phyloP scores from a whole-genome alignment of 2,329 filamentous ascomycete genomes.

The Cladosporium sp. region DNA sequence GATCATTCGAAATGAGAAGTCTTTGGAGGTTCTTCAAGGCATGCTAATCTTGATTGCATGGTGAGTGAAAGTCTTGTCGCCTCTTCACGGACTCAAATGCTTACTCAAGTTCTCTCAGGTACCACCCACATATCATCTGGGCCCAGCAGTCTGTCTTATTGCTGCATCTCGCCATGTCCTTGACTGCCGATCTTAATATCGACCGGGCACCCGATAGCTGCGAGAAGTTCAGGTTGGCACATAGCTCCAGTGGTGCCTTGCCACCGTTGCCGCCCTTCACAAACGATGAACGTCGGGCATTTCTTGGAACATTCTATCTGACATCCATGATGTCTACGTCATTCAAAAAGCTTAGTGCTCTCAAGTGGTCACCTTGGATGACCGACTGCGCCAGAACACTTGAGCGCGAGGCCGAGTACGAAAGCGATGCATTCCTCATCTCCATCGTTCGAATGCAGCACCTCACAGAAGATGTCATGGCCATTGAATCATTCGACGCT shows the following conservation, averaged over 20 bases:
- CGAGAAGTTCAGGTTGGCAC: conserved; percentile 7
- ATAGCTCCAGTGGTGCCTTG: conserved; percentile 8
- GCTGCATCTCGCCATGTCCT: conserved; percentile 27
- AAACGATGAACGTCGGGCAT: conserved; percentile 24
- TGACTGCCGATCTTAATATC: conserved; percentile 25
- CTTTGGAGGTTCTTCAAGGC: conserved; percentile 26
- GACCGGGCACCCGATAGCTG: conserved; percentile 20
- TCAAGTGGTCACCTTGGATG: conserved; percentile 25
- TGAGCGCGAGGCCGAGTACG: conserved; percentile 22
- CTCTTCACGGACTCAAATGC: neutral
- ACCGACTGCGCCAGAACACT: conserved; percentile 21
- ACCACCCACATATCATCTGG: conserved; percentile 30
- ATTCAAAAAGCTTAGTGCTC: conserved; percentile 28
- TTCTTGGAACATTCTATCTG: conserved; percentile 26
- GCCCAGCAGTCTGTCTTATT: conserved; percentile 26
- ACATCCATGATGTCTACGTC: conserved; percentile 26
- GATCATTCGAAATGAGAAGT: conserved; percentile 29
- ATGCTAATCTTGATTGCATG: conserved; percentile 19
- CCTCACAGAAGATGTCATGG: conserved; percentile 23
- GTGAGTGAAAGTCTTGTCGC: neutral
- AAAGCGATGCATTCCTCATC: conserved; percentile 27
- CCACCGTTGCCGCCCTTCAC: conserved; percentile 16
- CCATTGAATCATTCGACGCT: conserved; percentile 20
- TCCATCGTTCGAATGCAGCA: conserved; percentile 28
- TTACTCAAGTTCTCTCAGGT: conserved; percentile 13